These are phyloP conservation scores for Dillenia turbinata DNA, from an alignment of 164 flowering plant species.

Conservation along the genomic window DNA sequence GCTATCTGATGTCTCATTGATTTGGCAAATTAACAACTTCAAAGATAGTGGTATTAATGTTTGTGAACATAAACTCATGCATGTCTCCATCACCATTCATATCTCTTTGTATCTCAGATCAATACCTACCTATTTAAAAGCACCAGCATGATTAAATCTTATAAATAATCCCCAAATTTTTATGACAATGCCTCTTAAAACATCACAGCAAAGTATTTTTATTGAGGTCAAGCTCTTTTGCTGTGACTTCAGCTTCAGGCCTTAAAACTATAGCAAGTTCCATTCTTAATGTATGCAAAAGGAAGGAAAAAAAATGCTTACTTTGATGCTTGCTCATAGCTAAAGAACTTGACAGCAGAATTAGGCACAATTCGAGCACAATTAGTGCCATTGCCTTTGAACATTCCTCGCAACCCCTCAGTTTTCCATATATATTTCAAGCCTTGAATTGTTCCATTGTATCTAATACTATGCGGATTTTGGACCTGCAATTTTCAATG, in stretches of 20 bases:
- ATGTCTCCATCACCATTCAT: too few relatives aligned
- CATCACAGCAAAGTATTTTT: neutral
- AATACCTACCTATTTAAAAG: too few relatives aligned
- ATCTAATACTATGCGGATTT: slow-evolving; percentile 83
- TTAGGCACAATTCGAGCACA: slow-evolving; percentile 98
- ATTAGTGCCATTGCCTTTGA: slow-evolving; percentile 96
- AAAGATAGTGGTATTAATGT: too few relatives aligned
- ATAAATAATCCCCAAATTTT: too few relatives aligned
- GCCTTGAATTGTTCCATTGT: slow-evolving; percentile 92
- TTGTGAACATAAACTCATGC: too few relatives aligned
- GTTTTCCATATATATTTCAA: slow-evolving; percentile 89
- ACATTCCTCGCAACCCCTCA: slow-evolving; percentile 88
- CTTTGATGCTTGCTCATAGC: slow-evolving; percentile 96
- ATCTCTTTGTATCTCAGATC: too few relatives aligned
- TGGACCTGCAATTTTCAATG: slow-evolving; percentile 59
- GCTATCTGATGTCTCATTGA: too few relatives aligned
- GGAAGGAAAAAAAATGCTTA: slow-evolving; percentile 19
- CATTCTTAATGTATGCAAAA: neutral
- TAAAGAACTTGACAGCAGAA: slow-evolving; percentile 95
- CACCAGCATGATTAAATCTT: too few relatives aligned
- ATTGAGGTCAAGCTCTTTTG: neutral
- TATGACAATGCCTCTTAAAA: too few relatives aligned
- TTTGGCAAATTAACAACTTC: too few relatives aligned
- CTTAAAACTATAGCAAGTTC: neutral
- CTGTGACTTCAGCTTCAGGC: too few relatives aligned